Percentiles rank a stretch among this genome's conserved stretches.
Evolutionary conservation across 805 yeast species (phyloP).

Genomic region (Candida fluviatilis): DNA sequence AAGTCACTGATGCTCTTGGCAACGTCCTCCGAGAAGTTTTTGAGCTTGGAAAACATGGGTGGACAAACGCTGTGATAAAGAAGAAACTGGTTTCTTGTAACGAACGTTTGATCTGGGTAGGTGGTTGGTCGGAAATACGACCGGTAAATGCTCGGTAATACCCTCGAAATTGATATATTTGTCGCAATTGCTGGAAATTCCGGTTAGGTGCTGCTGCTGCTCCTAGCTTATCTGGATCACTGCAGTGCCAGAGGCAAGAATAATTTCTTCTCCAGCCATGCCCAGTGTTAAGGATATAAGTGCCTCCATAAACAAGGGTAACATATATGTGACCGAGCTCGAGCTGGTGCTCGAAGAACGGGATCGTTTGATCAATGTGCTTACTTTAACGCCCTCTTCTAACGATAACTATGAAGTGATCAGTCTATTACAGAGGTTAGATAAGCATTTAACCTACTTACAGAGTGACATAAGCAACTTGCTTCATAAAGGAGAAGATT

Average conservation of each 20-base stretch:
- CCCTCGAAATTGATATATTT: no score
- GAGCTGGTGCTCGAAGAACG: slow-evolving; percentile 31
- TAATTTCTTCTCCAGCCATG: no score
- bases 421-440: slow-evolving; percentile 21
- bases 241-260: no score
- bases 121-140: no score
- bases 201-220: no score
- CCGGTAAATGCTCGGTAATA: no score
- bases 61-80: no score
- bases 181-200: no score
- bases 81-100: no score
- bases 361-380: slow-evolving; percentile 20
- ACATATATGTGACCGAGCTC: slow-evolving; percentile 13
- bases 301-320: slow-evolving; percentile 6
- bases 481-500: slow-evolving; percentile 4
- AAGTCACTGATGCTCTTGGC: slow-evolving; percentile 40
- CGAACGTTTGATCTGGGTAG: no score
- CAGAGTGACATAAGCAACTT: slow-evolving; percentile 22
- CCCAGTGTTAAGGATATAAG: slow-evolving; percentile 7
- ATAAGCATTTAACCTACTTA: slow-evolving; percentile 24
- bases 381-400: slow-evolving; percentile 33
- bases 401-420: slow-evolving; percentile 37
- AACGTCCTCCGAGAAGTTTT: slow-evolving; percentile 42
- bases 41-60: slow-evolving; percentile 38
- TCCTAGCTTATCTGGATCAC: no score